Base-by-base conservation (phyloP, 2,329 filamentous ascomycete genomes). In the Fusarium sp. region DNA sequence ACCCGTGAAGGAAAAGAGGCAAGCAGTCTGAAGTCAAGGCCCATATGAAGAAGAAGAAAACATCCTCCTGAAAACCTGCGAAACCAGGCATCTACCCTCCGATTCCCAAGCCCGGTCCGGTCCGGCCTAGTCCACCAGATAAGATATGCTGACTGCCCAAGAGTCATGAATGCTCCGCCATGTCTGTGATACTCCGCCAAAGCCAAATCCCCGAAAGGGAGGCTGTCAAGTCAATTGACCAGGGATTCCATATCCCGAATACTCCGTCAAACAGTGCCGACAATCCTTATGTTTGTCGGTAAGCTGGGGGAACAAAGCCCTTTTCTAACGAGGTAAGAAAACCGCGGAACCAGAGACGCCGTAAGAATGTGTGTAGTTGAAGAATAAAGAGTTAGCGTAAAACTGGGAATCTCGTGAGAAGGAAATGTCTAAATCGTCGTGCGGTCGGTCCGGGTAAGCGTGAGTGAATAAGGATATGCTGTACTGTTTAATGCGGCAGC, bases 401-500 rank as follows among this genome's bases (percentile, higher is more conserved):
- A 76, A 69, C 72, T 64, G 65, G 69, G 60, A 67, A 71, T 78
- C 72, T 78, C 77, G 74, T 76, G 77, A 78, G 74, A 78, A 79
- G 73, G 67, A 73, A 75, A 76, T 65, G 71, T 79, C 78, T 79
- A 79, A 68, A 63, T 77, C 64, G 68, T 74, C 50, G 66, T 67
- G 66, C 67, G 67, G 58, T 68, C 67, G 67, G 58, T 68, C 65
- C 67, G 61, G 65, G 67, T 74, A 75, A 77, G 64, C 65, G 67
- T 52, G 60, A 67, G 67, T 52, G 60, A 67, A 61, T 52, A 64
- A 72, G 18, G 3, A 52, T 37, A 52, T 37, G 41, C 43, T 48
- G 41, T 59, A 22, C 27, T 58, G n/a, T 65, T 84, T 83, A 92
- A 84, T 91, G 88, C 7, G 92, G 92, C 57, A 93, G 86, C 85